Base-by-base conservation (phyloP, 345 rosid genomes). In the Eutrema heterophyllum region DNA sequence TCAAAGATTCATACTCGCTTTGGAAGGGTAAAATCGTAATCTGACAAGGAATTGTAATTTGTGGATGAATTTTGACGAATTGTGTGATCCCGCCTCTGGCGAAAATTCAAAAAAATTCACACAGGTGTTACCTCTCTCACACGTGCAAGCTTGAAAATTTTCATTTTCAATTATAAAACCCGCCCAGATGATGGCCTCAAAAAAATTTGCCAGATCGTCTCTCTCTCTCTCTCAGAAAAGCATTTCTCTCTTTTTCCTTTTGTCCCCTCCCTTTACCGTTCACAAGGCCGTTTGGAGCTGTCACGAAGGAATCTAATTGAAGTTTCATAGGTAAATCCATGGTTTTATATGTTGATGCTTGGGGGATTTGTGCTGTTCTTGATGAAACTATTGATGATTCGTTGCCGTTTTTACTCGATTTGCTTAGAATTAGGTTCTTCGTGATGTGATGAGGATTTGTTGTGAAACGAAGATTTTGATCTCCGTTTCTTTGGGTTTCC, bases 181-280 rank as follows among this genome's bases (percentile, higher is more conserved):
- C 79, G 79, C 74, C 79, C 44, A 68, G 67, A 68, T 8, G 49
- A 68, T 43, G 57, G 8, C 30, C 69, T 60, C 5, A 1, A 54
- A 73, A 53, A 4, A 43, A 73, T 33, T 64, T 45, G 79, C 79
- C 79, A 75, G 74, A 68, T 75, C 74, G 79, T 74, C 72, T 75
- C 48, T 38, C 71, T 67, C 72, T 57, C 67, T 35, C 70, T 16
- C 67, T 39, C 62, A 58, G 12, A 68, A 51, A 68, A 75, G 64
- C 74, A 26, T 24, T 33, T 16, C 77, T 54, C 72, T 40, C 66
- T 21, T 48, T 46, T 41, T 38, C 72, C 6, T 35, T 48, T 66
- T 74, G 57, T 48, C 68, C 67, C 77, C 53, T 66, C 44, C 32
- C 46, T 73, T 74, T 74, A 73, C 57, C 5, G 45, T 60, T 59